phyloP scores from a whole-genome alignment of 306 rosid genomes.

The Parietaria judaica region DNA sequence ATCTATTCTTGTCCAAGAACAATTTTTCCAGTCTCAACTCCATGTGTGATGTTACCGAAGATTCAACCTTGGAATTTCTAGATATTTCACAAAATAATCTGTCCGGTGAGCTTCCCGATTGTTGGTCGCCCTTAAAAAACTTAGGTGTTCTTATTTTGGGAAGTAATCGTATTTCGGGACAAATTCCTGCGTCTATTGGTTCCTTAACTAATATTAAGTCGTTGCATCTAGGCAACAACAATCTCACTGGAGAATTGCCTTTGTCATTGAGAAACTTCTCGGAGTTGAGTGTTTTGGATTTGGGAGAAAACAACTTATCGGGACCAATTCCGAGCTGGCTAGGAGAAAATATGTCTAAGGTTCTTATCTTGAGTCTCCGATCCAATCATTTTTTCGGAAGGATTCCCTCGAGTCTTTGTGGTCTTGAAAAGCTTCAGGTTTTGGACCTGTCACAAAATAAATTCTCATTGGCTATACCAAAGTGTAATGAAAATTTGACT shows the following conservation, averaged over 20 bases:
- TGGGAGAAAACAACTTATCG: constrained; percentile 8
- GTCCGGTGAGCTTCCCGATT: constrained; percentile 11
- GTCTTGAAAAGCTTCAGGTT: neutral
- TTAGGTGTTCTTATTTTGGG: neutral
- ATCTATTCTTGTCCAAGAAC: constrained; percentile 9
- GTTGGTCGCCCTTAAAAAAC: neutral
- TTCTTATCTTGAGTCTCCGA: constrained; percentile 7
- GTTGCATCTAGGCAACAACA: constrained; percentile 5
- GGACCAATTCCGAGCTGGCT: constrained; percentile 12
- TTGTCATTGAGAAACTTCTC: neutral
- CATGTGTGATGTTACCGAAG: neutral
- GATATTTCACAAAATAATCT: neutral
- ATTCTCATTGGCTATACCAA: constrained; percentile 9
- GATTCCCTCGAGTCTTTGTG: neutral
- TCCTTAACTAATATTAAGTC: neutral
- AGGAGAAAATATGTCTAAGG: neutral
- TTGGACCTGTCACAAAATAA: constrained; percentile 20
- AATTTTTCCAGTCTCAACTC: neutral
- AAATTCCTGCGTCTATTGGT: neutral
- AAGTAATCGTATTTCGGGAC: constrained; percentile 1
- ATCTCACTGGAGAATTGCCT: constrained; percentile 10
- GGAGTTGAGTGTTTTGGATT: neutral
- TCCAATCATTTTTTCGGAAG: constrained; percentile 7
- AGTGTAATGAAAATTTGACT: neutral
- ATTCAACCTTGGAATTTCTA: neutral